phyloP scores from a whole-genome alignment of 2,329 filamentous ascomycete genomes.

The Scolecobasidium constrictum region DNA sequence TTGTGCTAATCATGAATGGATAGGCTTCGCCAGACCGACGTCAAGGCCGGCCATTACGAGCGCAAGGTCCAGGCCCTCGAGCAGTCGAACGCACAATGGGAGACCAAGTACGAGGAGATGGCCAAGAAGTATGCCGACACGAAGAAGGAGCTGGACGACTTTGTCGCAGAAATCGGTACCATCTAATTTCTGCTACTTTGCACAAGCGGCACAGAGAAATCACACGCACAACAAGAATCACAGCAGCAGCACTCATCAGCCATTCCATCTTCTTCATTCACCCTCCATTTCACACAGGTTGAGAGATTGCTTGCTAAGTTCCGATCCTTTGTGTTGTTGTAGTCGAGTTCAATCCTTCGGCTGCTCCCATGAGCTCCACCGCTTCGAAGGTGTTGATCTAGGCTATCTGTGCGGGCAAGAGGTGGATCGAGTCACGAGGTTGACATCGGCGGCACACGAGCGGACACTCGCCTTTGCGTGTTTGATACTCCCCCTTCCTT shows the following conservation, averaged over 20 bases:
- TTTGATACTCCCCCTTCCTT: no score
- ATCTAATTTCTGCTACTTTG: slow-evolving; percentile 64
- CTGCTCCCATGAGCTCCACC: not conserved
- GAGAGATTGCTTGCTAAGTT: not conserved
- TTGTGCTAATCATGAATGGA: slow-evolving; percentile 6
- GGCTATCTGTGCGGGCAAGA: no score
- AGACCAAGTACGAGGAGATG: slow-evolving; percentile 97
- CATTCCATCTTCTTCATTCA: not conserved
- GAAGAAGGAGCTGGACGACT: slow-evolving; percentile 85
- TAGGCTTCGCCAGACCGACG: slow-evolving; percentile 96
- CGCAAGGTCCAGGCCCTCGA: slow-evolving; percentile 98
- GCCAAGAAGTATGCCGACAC: slow-evolving; percentile 72
- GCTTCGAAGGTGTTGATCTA: not conserved
- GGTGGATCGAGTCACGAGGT: no score
- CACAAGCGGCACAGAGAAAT: not conserved
- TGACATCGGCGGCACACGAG: no score
- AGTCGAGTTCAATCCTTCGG: not conserved
- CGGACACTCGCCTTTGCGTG: no score
- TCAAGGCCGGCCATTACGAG: slow-evolving; percentile 98
- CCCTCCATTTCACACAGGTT: no score
- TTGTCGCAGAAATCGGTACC: slow-evolving; percentile 85
- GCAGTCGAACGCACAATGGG: slow-evolving; percentile 84
- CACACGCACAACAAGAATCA: no score
- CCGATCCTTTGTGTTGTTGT: slow-evolving; percentile 4
- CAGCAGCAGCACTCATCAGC: no score